Conservation (phyloP, 495 filamentous ascomycete species). For the Trichoderma reesei region DNA sequence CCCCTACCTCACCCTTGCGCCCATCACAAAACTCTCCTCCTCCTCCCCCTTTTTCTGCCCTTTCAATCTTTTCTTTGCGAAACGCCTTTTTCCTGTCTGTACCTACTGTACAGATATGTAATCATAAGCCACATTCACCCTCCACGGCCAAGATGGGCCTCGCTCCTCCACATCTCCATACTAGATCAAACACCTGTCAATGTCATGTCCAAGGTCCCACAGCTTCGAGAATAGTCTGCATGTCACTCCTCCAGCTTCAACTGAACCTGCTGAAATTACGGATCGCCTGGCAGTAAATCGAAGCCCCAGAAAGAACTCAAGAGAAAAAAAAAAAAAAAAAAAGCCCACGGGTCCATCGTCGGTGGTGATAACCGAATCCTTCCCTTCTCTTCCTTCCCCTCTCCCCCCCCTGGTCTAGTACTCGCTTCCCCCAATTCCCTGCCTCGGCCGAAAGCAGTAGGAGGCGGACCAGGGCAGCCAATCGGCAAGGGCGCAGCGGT, state of each 20-base stretch:
- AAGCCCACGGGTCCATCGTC: background rate
- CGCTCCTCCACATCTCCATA: background rate
- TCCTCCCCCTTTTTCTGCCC: background rate
- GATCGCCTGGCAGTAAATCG: background rate
- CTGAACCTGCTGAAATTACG: slow-evolving; percentile 8
- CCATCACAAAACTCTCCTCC: background rate
- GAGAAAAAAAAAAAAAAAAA: no score
- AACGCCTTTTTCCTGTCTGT: no score
- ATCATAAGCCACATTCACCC: background rate
- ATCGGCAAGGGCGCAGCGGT: background rate
- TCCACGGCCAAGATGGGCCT: background rate
- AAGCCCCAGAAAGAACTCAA: background rate
- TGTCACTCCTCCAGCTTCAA: background rate
- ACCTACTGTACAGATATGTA: background rate
- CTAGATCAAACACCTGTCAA: no score
- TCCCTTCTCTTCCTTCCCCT: background rate
- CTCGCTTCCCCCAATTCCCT: background rate
- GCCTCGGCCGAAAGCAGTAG: background rate
- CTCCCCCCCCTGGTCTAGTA: background rate
- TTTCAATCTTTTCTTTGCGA: no score
- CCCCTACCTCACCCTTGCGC: background rate
- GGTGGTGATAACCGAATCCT: slow-evolving; percentile 6
- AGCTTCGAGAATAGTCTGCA: background rate
- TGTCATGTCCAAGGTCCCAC: background rate
- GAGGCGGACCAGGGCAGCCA: background rate